Base-by-base conservation (phyloP, 2,329 filamentous ascomycete genomes). In the Blastomyces emzantsi region DNA sequence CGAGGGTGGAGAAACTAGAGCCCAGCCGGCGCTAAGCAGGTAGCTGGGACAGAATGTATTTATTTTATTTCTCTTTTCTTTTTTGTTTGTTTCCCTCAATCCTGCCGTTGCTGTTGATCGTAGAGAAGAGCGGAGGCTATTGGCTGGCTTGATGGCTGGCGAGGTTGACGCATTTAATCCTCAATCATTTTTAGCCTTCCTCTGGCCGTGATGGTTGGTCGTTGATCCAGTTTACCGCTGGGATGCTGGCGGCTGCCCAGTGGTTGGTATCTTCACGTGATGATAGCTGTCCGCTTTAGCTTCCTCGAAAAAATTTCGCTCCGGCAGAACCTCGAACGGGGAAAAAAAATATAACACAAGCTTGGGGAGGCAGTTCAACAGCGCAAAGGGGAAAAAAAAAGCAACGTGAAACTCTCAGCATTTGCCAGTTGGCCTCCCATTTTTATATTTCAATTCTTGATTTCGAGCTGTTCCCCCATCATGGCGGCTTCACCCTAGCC, bases 221-320 rank as follows among this genome's bases (percentile, higher is more conserved):
- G 56, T 19, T 19, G 52, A 56, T 56, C 8, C 19, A 15, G 49
- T 52, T 52, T 30, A 8, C 49, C 9, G 49, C 49, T 4, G 13
- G 33, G 33, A n/a, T 45, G n/a, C 3, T 49, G 45, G 25, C 25
- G 7, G 19, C 17, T 28, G 28, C n/a, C n/a, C n/a, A n/a, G 13
- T 1, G 19, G 17, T 0, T 19, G 30, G 28, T 75, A 76, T 76
- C 75, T 69, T 62, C 75, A 77, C 75, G 75, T 77, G 75, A 73
- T 63, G 75, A 76, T 77, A 77, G 66, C 65, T 67, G 66, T 66
- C 68, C 67, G 66, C 62, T 68, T 60, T 74, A 70, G 56, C 33
- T 52, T 41, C 30, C 72, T 73, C 71, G 70, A 76, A 77, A 77
- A 77, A 77, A 76, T 75, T 61, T 61, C 47, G 22, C 60, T 30